A percentile compares a stretch with the other conserved stretches of the same genome.
These are phyloP conservation scores for Vitis cinerea DNA, from an alignment of 164 flowering plant genomes.

Conservation along the genomic window DNA sequence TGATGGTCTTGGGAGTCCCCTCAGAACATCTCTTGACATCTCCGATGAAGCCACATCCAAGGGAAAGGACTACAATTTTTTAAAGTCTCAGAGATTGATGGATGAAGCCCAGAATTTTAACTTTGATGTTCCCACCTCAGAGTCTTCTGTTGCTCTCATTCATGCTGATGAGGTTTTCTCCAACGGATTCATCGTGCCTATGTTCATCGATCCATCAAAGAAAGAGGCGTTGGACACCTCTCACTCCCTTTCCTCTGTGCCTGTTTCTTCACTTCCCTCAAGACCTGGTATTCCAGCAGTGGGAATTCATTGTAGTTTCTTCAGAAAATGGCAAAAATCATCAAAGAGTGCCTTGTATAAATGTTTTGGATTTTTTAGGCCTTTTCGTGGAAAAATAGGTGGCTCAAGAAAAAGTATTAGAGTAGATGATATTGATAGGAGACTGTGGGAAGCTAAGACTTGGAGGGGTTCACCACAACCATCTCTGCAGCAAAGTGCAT, in stretches of 20 bases:
- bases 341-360: conserved; percentile 24
- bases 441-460: conserved; percentile 20
- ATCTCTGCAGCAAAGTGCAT: conserved; percentile 22
- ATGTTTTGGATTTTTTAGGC: conserved; percentile 28
- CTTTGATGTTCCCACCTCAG: conserved; percentile 25
- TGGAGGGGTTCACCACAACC: conserved; percentile 11
- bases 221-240: not conserved
- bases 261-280: conserved; percentile 15
- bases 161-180: conserved; percentile 59
- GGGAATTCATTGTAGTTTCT: conserved; percentile 2
- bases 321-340: conserved; percentile 25
- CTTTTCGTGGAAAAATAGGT: conserved; percentile 10
- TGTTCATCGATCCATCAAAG: conserved; percentile 18
- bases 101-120: conserved; percentile 29
- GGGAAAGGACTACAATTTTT: not conserved
- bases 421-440: conserved; percentile 31
- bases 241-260: not conserved
- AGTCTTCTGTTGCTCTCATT: conserved; percentile 20
- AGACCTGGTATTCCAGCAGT: conserved; percentile 3
- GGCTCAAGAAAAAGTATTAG: conserved; percentile 11
- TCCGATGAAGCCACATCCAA: conserved; percentile 4
- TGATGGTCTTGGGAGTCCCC: conserved; percentile 9
- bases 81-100: conserved; percentile 12
- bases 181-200: conserved; percentile 44
- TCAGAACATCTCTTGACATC: conserved; percentile 14